Conservation (phyloP, 495 filamentous ascomycete species). For the Lentithecium fluviatile region DNA sequence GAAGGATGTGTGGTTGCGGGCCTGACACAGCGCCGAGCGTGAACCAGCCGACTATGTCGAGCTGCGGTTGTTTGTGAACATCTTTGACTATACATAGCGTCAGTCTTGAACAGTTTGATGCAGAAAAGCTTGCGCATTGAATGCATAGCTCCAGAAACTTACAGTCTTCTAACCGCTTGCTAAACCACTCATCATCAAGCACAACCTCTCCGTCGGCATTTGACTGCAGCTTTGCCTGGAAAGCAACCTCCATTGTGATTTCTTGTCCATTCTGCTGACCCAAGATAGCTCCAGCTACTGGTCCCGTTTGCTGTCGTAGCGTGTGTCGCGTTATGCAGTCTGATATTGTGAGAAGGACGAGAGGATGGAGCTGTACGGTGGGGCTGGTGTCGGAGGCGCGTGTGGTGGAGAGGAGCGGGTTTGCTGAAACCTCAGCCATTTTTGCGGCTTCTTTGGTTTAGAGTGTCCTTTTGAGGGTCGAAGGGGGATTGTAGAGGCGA, state of each 20-base stretch:
- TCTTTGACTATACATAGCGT: conserved; percentile 63
- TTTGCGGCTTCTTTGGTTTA: conserved; percentile 12
- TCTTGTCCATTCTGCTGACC: conserved; percentile 88
- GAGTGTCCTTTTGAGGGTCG: neutral
- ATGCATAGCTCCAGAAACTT: conserved; percentile 36
- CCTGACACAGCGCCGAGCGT: conserved; percentile 73
- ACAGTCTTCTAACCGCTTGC: conserved; percentile 80
- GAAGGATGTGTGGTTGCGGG: conserved; percentile 63
- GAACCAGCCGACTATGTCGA: conserved; percentile 96
- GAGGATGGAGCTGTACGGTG: conserved; percentile 83
- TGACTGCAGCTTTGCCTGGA: conserved; percentile 66
- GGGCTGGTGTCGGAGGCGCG: conserved; percentile 75
- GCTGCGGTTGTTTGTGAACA: conserved; percentile 76
- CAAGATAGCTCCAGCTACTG: conserved; percentile 80
- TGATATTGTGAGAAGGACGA: conserved; percentile 92
- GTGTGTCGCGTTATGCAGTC: conserved; percentile 93
- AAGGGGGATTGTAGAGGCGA: neutral
- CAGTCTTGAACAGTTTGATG: neutral
- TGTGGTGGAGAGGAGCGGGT: conserved; percentile 58
- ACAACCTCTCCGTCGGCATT: conserved; percentile 53
- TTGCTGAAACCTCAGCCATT: conserved; percentile 44
- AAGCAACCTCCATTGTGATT: conserved; percentile 88
- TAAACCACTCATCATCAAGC: conserved; percentile 72
- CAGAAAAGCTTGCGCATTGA: neutral
- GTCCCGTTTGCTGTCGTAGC: conserved; percentile 68